These are phyloP conservation scores for Ceratobasidium sp. DNA, from an alignment of 1,284 basidiomycete species.

Conservation along the genomic window DNA sequence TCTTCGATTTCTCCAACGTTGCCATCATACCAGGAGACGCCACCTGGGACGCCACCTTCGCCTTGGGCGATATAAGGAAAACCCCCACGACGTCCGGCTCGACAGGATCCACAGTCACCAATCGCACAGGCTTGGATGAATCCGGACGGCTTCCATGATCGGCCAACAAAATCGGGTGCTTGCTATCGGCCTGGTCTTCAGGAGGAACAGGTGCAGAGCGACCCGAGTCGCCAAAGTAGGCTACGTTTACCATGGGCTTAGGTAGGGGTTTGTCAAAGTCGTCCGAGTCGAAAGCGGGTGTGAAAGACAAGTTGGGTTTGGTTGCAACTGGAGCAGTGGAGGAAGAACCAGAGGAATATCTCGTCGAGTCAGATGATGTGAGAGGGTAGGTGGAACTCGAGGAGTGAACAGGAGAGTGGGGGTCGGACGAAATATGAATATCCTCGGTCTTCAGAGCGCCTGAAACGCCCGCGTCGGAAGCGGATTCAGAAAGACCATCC, in stretches of 20 bases:
- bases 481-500: too few species aligned
- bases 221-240: conserved; percentile 35
- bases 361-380: not conserved
- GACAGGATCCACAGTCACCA: not conserved
- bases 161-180: conserved; percentile 1
- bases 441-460: too few species aligned
- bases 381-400: too few species aligned
- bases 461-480: too few species aligned
- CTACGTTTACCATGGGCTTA: conserved; percentile 33
- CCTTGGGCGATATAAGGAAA: not conserved
- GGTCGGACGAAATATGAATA: too few species aligned
- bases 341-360: not conserved
- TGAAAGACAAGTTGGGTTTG: not conserved
- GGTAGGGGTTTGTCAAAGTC: not conserved
- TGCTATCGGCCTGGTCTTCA: conserved; percentile 17
- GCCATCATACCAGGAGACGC: not conserved
- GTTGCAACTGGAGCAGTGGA: not conserved
- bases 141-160: not conserved
- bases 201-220: conserved; percentile 26
- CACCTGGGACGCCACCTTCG: not conserved
- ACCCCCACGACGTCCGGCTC: not conserved
- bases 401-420: too few species aligned
- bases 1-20: not conserved
- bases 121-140: not conserved
- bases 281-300: not conserved